phyloP scores from a whole-genome alignment of 257 asterid genomes.

The Gentiana straminea region DNA sequence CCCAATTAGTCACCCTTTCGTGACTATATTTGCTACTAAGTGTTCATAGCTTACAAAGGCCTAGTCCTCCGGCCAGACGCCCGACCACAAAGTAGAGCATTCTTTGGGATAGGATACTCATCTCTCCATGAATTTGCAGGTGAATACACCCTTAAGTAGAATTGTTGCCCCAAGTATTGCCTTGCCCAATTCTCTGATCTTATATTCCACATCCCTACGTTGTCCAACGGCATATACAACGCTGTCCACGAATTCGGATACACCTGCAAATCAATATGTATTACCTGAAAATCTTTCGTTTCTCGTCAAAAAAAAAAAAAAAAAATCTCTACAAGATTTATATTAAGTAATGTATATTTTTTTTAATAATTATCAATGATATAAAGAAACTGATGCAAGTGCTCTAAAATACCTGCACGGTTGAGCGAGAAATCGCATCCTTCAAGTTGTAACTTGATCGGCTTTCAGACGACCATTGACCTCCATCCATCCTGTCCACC shows the following conservation, averaged over 20 bases:
- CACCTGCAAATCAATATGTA: conserved; percentile 10
- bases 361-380: no score
- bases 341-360: no score
- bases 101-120: conserved; percentile 29
- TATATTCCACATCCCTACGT: conserved; percentile 39
- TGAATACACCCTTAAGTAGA: conserved; percentile 26
- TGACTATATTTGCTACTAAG: no score
- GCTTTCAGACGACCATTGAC: conserved; percentile 33
- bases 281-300: no score
- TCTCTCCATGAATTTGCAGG: conserved; percentile 36
- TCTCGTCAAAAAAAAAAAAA: no score
- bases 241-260: conserved; percentile 35
- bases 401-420: conserved; percentile 26
- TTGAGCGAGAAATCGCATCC: conserved; percentile 30
- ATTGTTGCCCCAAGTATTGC: conserved; percentile 33
- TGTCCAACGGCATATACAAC: conserved; percentile 34
- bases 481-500: conserved; percentile 29
- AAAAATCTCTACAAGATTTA: no score
- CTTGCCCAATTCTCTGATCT: conserved; percentile 35
- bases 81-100: conserved; percentile 31
- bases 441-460: conserved; percentile 27
- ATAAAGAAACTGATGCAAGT: no score
- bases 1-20: no score
- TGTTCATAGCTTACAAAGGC: neutral
- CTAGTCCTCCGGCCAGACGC: conserved; percentile 19